Conservation (phyloP, 1,284 basidiomycete species). For the Rhodotorula glutinis region DNA sequence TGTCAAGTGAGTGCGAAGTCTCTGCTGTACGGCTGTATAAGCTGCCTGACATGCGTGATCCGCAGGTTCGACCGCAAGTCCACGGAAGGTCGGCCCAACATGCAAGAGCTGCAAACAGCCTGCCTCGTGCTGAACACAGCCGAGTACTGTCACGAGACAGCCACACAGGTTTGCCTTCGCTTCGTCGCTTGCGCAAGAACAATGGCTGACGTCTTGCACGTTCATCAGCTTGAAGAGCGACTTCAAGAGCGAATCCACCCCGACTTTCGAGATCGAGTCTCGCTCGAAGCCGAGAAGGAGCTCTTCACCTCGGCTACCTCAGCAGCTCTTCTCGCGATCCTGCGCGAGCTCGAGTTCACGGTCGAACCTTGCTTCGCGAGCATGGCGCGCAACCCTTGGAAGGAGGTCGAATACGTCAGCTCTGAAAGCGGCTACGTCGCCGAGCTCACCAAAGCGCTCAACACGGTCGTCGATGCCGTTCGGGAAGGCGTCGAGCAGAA, state of each 20-base stretch:
- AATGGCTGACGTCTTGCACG: not conserved
- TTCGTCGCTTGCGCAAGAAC: too few relatives aligned
- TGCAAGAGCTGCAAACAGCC: conserved; percentile 69
- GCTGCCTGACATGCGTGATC: not conserved
- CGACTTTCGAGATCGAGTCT: conserved; percentile 71
- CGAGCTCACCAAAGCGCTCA: conserved; percentile 65
- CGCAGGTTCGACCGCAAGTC: conserved; percentile 60
- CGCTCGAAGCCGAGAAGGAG: conserved; percentile 80
- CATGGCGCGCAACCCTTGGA: conserved; percentile 75
- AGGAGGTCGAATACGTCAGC: conserved; percentile 71
- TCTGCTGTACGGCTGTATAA: not conserved
- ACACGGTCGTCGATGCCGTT: conserved; percentile 63
- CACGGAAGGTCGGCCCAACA: conserved; percentile 69
- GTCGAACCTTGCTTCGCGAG: conserved; percentile 71
- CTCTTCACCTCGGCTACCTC: conserved; percentile 85
- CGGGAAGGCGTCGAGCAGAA: conserved; percentile 80
- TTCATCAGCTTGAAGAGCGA: conserved; percentile 79
- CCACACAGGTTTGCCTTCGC: conserved; percentile 63
- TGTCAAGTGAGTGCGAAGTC: conserved; percentile 22
- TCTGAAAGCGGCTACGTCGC: conserved; percentile 75
- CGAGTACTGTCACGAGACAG: conserved; percentile 93
- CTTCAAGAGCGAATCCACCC: conserved; percentile 75
- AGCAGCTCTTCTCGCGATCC: conserved; percentile 67
- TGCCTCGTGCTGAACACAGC: conserved; percentile 92
- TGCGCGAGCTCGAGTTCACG: conserved; percentile 75